Base-by-base conservation (phyloP, 768 basidiomycete species). In the Trametopsis cervina region DNA sequence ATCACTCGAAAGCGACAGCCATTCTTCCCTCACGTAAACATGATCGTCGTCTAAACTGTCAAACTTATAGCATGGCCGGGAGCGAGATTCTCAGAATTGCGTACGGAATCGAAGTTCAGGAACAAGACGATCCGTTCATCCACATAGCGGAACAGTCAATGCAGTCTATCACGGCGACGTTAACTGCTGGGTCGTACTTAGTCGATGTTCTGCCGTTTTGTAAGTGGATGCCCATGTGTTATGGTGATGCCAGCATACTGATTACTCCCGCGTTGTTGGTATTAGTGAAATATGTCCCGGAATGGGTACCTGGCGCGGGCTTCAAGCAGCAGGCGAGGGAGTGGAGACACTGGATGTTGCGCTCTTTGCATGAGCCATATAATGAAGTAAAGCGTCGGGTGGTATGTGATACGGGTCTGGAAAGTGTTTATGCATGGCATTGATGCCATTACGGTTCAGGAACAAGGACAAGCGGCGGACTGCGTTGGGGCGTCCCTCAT, bases 231-330 rank as follows among this genome's bases (percentile, higher is more conserved):
- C n/a, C 10, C 20, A 18, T 29, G 7, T 20, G 5, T 42, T 17
- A 7, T n/a, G 1, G 29, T 18, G 15, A 4, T 10, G 13, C 18
- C 27, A 20, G 20, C n/a, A 10, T 13, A 1, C 21, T 17, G 4
- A 9, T 11, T 10, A n/a, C 24, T 47, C 2, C 23, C 4, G 7
- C n/a, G n/a, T n/a, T n/a, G n/a, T n/a, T n/a, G n/a, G n/a, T n/a
- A n/a, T n/a, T n/a, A n/a, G n/a, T n/a, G 44, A 58, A 60, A 40
- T 49, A 60, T 40, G 18, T 60, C 21, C 58, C 57, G 1, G 45
- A 47, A 24, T 58, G 58, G 58, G 38, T 58, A 33, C 58, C 58
- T 39, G 58, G 58, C 4, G 56, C 57, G 10, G 46, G 29, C 12
- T 60, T 58, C 41, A 37, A 53, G 24, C 37, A 33, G n/a, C 40